Evolutionary conservation across 1,284 basidiomycete genomes (phyloP), one percentile per base, ranked within the genome.

Genomic region (Marasmius oreades): DNA sequence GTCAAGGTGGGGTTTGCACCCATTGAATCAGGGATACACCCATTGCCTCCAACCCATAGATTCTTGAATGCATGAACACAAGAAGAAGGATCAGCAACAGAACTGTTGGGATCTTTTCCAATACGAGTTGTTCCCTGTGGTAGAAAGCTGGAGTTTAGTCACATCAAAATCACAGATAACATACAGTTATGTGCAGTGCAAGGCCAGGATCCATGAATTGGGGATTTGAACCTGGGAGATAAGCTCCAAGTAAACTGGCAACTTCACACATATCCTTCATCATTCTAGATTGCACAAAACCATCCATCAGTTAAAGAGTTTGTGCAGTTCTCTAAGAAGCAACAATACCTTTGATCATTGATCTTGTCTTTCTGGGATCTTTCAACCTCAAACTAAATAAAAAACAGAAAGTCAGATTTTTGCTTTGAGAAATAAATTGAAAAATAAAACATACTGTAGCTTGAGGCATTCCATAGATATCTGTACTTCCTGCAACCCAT

Each of bases 381-480:
- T 16, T 36, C 24, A 5, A 54, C 52, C 10, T 54, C 44, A 48
- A 54, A 58, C 56, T 58, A 20, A 51, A 31, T 36, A 53, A 8
- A 26, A 24, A 37, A 23, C 22, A 3, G 1, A 22, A 7, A 1
- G 16, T 48, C 28, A 46, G 16, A 34, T 10, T 31, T 10, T 10
- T 16, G 7, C 7, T n/a, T 42, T 16, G 39, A 18, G 16, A 11
- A 42, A 5, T 11, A 12, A 26, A 31, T n/a, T n/a, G 16, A 43
- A 23, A 16, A 39, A 34, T 22, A 5, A 22, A 39, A 56, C 51
- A 5, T 10, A 70, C 63, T 31, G 72, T 73, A 14, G 70, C 65
- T 59, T 73, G 72, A 28, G 71, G 71, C 70, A 73, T 71, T n/a
- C 65, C 69, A 56, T 69, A 73, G 5, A 57, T 59, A 52, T 73